Percentiles rank a stretch among this genome's conserved stretches.
Conservation (phyloP, 2,329 filamentous ascomycete genomes). For the Aureobasidium sp. region DNA sequence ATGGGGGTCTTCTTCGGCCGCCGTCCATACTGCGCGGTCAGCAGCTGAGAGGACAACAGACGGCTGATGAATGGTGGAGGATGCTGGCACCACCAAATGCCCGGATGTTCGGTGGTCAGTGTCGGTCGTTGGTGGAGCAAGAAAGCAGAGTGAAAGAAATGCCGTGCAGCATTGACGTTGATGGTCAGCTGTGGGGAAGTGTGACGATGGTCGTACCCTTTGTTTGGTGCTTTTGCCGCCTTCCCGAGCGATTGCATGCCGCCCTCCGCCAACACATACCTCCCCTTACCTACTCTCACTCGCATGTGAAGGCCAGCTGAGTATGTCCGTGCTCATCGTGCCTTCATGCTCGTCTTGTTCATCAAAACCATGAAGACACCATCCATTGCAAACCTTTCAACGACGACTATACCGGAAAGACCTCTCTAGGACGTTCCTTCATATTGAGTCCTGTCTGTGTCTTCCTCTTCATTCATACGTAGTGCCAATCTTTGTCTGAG, state of each 20-base stretch:
- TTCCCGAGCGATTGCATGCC: background rate
- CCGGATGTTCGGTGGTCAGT: background rate
- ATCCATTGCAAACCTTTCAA: background rate
- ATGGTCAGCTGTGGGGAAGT: slow-evolving; percentile 1
- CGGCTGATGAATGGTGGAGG: background rate
- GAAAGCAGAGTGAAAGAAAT: slow-evolving; percentile 5
- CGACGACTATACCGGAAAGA: background rate
- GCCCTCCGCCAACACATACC: background rate
- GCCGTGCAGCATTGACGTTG: background rate
- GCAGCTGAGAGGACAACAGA: background rate
- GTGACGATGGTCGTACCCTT: slow-evolving; percentile 1
- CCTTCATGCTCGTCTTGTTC: background rate
- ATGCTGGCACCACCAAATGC: background rate
- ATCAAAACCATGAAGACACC: background rate
- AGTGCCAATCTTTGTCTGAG: background rate
- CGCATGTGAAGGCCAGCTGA: background rate
- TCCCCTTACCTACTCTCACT: background rate
- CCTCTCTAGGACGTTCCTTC: background rate
- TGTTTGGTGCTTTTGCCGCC: slow-evolving; percentile 1
- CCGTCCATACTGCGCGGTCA: slow-evolving; percentile 6
- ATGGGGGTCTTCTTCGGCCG: slow-evolving; percentile 4
- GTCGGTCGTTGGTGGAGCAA: background rate
- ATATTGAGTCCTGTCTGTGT: background rate
- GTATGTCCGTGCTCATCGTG: background rate
- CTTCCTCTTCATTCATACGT: background rate